phyloP scores from a whole-genome alignment of 140 eudicot genomes.

The Bidens hawaiensis region DNA sequence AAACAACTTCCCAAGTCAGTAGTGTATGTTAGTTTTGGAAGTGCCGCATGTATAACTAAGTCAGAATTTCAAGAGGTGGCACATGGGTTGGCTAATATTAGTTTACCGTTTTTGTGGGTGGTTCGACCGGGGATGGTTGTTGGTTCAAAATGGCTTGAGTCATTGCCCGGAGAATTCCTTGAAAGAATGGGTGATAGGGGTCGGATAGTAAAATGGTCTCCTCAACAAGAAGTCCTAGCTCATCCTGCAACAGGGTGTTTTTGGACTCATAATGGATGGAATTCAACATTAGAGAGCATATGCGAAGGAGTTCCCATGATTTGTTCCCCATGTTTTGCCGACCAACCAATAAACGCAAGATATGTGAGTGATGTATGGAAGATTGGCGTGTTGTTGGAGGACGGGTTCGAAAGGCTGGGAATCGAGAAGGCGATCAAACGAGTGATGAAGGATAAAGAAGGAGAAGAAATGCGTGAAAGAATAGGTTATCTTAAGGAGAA shows the following conservation, averaged over 20 bases:
- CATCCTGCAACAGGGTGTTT: slow-evolving; percentile 53
- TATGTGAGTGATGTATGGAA: slow-evolving; percentile 47
- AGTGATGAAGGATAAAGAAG: slow-evolving; percentile 45
- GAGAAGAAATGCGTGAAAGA: slow-evolving; percentile 33
- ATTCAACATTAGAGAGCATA: slow-evolving; percentile 65
- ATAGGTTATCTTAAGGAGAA: slow-evolving; percentile 22
- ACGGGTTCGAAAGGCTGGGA: slow-evolving; percentile 19
- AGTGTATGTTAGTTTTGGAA: slow-evolving; percentile 58
- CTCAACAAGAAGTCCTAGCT: slow-evolving; percentile 49
- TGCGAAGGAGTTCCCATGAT: slow-evolving; percentile 77
- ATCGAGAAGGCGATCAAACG: slow-evolving; percentile 24
- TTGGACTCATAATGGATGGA: slow-evolving; percentile 75
- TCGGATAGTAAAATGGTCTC: slow-evolving; percentile 51
- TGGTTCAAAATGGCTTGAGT: slow-evolving; percentile 36
- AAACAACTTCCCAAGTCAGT: slow-evolving; percentile 51
- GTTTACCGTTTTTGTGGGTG: slow-evolving; percentile 59
- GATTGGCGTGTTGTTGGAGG: slow-evolving; percentile 41
- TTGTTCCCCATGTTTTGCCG: slow-evolving; percentile 42
- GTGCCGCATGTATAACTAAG: slow-evolving; percentile 35
- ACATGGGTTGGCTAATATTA: slow-evolving; percentile 37
- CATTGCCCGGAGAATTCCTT: slow-evolving; percentile 35
- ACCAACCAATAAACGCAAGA: slow-evolving; percentile 53
- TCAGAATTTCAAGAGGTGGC: slow-evolving; percentile 40
- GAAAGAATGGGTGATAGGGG: slow-evolving; percentile 40
- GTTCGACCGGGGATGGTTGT: slow-evolving; percentile 45